Evolutionary conservation across 257 asterid genomes (phyloP), one percentile per base, ranked within the genome.

Genomic region (Linaria vulgaris): DNA sequence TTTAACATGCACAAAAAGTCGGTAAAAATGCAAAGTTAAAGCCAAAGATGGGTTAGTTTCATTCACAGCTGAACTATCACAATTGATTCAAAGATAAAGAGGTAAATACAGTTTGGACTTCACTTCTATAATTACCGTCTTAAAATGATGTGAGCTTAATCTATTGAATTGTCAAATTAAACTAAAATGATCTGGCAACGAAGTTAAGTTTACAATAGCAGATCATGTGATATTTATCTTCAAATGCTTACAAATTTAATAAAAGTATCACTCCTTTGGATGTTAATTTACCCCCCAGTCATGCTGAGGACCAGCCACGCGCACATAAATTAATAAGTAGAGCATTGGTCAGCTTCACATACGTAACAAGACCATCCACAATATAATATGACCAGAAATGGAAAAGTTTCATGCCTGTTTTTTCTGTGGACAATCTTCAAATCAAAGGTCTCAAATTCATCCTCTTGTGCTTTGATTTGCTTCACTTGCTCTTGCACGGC

Each of bases 391-490:
- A 61, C 56, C 14, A 73, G 14, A 6, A 49, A 63, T 31, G 65
- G 48, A 59, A 41, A 68, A 46, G 46, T 2, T 50, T 30, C 81
- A 59, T 82, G 70, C 99, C 97, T 94, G 88, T 94, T 94, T 83
- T 94, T 94, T 78, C 99, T 62, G 80, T 94, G 99, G 72, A 94
- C 87, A 64, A 94, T 88, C 80, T 90, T 94, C 76, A 94, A 84
- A 54, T 87, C 78, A 51, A 94, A 94, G 64, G 99, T 90, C 74
- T 94, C 99, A 64, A 90, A 94, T 69, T 94, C 99, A 27, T 87
- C 97, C 85, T 94, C 99, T 70, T 94, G 99, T 30, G 97, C 91
- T 84, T 85, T 90, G 61, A 94, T 94, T 77, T 94, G 99, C 74
- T 81, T 87, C 75, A 94, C 97, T 74, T 94, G 99, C 79, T 94